Base-by-base conservation (phyloP, 2,329 filamentous ascomycete species). In the Beauveria asiatica region DNA sequence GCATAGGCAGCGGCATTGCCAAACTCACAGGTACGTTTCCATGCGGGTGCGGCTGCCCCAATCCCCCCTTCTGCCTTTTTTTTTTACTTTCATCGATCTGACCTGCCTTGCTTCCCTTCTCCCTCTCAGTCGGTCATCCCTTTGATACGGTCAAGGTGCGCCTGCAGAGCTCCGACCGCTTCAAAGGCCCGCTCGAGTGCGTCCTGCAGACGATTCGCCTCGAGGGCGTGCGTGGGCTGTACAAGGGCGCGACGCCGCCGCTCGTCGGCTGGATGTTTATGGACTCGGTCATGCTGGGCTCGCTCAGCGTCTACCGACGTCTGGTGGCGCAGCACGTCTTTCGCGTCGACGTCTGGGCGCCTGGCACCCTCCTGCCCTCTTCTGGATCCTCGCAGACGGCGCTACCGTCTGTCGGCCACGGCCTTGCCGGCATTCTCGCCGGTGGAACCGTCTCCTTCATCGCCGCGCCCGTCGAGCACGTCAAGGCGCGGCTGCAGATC, bases 131-230 rank as follows among this genome's bases (percentile, higher is more conserved):
- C 69, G 84, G 84, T 61, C 84, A 87, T 68, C 84, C 90, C 25
- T 97, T 99, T 76, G 94, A 99, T 75, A 97, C 94, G 0, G 85
- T 99, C 73, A 99, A 99, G 76, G 93, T 97, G 58, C 90, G 94
- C 37, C 80, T 99, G 19, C 94, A 99, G 73, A 97, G 93, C 3
- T 74, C 82, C 52, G 73, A 84, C 1, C 91, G 89, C 67, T 99
- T 99, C 80, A 80, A 80, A 64, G 94, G 94, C 0, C 92, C 94
- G 0, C 72, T 96, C 37, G 87, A 96, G 73, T 97, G 94, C 70
- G 77, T 96, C 10, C 73, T 89, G 60, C 87, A 93, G 72, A 99
- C 94, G 10, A 65, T 97, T 30, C 84, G 88, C 62, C 88, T 92
- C 70, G 94, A 99, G 74, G 93, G 93, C 52, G 75, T 95, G 51